Evolutionary conservation across 2,329 filamentous ascomycete genomes (phyloP).

Genomic region (Eutypella sp.): DNA sequence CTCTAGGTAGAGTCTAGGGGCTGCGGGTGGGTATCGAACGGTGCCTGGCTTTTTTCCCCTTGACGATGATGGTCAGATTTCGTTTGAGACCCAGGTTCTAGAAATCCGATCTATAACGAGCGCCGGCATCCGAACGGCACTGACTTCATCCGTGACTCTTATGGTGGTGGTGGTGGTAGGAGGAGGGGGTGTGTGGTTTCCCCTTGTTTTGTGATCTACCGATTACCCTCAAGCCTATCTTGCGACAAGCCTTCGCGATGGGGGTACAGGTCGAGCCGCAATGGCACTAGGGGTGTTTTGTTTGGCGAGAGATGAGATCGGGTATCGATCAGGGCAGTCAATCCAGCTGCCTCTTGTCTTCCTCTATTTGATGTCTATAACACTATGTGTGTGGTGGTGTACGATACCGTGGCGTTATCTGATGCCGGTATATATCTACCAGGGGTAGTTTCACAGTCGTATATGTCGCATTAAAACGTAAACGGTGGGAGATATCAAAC

Average conservation of each 20-base stretch:
- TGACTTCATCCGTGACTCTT: slow-evolving; percentile 18
- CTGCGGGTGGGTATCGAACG: slow-evolving; percentile 34
- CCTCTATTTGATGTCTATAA: neutral
- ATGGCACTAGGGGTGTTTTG: slow-evolving; percentile 8
- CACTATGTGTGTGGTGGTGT: slow-evolving; percentile 8
- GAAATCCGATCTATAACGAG: slow-evolving; percentile 47
- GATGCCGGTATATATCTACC: too few species aligned
- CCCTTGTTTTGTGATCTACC: slow-evolving; percentile 3
- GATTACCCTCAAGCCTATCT: slow-evolving; percentile 14
- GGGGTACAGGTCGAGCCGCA: slow-evolving; percentile 10
- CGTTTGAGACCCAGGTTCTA: slow-evolving; percentile 45
- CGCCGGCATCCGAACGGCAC: slow-evolving; percentile 52
- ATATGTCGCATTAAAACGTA: slow-evolving; percentile 26
- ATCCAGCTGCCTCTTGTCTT: neutral
- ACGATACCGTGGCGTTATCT: slow-evolving; percentile 14
- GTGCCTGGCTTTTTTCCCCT: slow-evolving; percentile 33
- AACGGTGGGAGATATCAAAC: slow-evolving; percentile 32
- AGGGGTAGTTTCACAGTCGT: slow-evolving; percentile 11
- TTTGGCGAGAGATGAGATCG: slow-evolving; percentile 12
- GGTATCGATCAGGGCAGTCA: slow-evolving; percentile 12
- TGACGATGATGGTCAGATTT: slow-evolving; percentile 33
- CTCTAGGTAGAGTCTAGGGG: too few species aligned
- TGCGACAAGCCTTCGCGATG: slow-evolving; percentile 1
- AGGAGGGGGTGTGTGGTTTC: too few species aligned
- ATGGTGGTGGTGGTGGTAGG: slow-evolving; percentile 7